Evolutionary conservation across 2,329 filamentous ascomycete genomes (phyloP).

Genomic region (Cladosporium sp.): DNA sequence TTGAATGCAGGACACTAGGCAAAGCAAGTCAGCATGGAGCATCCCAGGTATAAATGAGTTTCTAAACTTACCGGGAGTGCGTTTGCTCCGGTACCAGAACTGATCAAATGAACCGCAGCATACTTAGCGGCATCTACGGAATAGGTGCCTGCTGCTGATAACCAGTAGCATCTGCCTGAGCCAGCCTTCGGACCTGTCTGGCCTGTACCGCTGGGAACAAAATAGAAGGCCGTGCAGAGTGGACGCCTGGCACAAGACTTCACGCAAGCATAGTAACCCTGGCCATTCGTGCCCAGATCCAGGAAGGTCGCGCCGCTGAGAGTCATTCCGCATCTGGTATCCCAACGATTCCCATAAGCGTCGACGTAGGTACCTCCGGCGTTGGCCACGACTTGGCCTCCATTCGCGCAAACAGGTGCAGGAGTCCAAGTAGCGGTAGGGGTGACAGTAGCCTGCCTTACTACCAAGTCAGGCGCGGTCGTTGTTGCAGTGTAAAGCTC

Average conservation of each 20-base stretch:
- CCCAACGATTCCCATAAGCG: conserved; percentile 16
- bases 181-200: neutral
- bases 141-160: too few species aligned
- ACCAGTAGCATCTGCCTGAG: conserved; percentile 13
- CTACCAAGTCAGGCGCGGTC: too few species aligned
- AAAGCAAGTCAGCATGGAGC: neutral
- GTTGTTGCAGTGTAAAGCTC: too few species aligned
- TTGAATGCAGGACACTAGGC: neutral
- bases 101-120: conserved; percentile 12
- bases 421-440: conserved; percentile 18
- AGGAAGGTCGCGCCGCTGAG: neutral
- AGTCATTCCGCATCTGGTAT: conserved; percentile 16
- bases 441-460: neutral
- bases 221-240: conserved; percentile 16
- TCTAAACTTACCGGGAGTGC: neutral
- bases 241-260: conserved; percentile 18
- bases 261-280: conserved; percentile 20
- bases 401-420: conserved; percentile 7
- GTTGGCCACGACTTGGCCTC: neutral
- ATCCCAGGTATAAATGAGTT: neutral
- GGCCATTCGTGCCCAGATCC: conserved; percentile 13
- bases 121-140: neutral
- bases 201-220: neutral
- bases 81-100: neutral
- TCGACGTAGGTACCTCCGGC: conserved; percentile 18